Evolutionary conservation across 331 rosid genomes (phyloP).

Genomic region (Acacia pycnantha): DNA sequence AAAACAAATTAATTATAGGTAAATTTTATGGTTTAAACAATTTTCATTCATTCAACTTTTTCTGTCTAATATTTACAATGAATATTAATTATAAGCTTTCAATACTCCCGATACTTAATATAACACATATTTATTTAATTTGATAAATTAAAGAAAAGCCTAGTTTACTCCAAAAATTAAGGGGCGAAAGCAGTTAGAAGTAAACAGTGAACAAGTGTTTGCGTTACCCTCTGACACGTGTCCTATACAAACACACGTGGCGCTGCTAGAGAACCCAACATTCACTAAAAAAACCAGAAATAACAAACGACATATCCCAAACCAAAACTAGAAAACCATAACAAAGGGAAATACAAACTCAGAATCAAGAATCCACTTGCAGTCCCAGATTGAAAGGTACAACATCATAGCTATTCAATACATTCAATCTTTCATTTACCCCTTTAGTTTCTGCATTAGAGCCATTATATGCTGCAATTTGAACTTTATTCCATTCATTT

Average conservation of each 20-base stretch:
- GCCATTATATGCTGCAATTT: neutral
- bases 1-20: no score
- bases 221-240: neutral
- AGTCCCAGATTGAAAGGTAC: neutral
- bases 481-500: neutral
- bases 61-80: no score
- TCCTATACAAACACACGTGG: neutral
- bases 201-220: neutral
- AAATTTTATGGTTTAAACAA: neutral
- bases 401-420: no score
- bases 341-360: neutral
- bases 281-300: slow-evolving; percentile 11
- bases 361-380: neutral
- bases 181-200: neutral
- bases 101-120: neutral
- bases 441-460: neutral
- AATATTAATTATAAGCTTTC: neutral
- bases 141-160: no score
- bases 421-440: neutral
- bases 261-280: neutral
- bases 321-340: neutral
- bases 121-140: no score
- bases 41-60: no score
- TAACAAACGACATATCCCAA: neutral
- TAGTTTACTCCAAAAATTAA: neutral